Evolutionary conservation across 345 rosid species (phyloP).

Genomic region (Sisymbrium irio): DNA sequence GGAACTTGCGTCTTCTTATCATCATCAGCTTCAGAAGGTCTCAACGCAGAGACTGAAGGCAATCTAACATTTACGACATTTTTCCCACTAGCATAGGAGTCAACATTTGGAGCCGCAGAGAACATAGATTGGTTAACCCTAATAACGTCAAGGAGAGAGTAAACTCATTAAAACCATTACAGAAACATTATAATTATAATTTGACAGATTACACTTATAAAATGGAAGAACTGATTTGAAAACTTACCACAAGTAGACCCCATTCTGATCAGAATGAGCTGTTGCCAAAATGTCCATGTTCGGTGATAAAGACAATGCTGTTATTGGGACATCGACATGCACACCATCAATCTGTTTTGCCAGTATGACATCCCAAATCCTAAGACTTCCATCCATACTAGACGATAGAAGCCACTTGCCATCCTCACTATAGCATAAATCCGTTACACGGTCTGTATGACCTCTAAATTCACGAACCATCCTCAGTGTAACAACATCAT

Average conservation of each 20-base stretch:
- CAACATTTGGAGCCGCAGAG: slow-evolving; percentile 63
- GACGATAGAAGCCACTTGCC: slow-evolving; percentile 96
- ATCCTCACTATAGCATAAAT: slow-evolving; percentile 88
- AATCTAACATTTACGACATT: slow-evolving; percentile 62
- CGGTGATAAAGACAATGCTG: slow-evolving; percentile 93
- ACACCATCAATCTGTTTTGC: slow-evolving; percentile 92
- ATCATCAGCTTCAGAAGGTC: slow-evolving; percentile 52
- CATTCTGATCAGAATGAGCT: slow-evolving; percentile 88
- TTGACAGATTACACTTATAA: not conserved
- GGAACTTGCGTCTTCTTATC: slow-evolving; percentile 33
- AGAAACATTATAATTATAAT: not conserved
- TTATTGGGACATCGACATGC: slow-evolving; percentile 69
- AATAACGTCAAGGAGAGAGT: slow-evolving; percentile 9
- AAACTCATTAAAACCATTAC: not conserved
- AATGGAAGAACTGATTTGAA: not conserved
- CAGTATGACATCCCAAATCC: slow-evolving; percentile 88
- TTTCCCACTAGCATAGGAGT: slow-evolving; percentile 80
- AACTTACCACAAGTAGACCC: slow-evolving; percentile 83
- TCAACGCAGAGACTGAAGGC: slow-evolving; percentile 71
- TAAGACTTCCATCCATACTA: slow-evolving; percentile 95
- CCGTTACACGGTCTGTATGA: slow-evolving; percentile 84
- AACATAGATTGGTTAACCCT: slow-evolving; percentile 86
- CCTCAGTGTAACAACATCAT: slow-evolving; percentile 70
- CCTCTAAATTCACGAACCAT: slow-evolving; percentile 97
- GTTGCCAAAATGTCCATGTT: slow-evolving; percentile 94